Evolutionary conservation across 2,329 filamentous ascomycete genomes (phyloP).

Genomic region (Fusarium sp.): DNA sequence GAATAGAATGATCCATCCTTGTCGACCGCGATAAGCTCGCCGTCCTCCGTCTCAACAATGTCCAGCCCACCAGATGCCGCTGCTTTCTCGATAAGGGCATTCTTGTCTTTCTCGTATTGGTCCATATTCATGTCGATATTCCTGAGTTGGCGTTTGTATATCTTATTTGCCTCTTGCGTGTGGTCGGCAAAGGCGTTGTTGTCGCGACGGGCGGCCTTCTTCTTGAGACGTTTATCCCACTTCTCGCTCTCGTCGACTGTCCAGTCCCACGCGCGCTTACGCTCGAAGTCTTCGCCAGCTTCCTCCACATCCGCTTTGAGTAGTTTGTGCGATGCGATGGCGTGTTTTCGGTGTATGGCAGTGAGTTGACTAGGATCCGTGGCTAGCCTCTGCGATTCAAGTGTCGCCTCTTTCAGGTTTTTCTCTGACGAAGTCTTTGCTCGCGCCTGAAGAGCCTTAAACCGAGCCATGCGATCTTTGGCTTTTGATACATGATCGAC

Average conservation of each 20-base stretch:
- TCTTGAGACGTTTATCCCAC: constrained; percentile 92
- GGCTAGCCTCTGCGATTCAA: constrained; percentile 84
- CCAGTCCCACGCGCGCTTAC: constrained; percentile 99
- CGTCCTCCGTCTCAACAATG: constrained; percentile 95
- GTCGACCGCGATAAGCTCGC: constrained; percentile 94
- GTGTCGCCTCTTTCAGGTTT: constrained; percentile 87
- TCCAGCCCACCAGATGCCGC: constrained; percentile 88
- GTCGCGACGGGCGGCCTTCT: constrained; percentile 85
- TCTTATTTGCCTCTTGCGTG: constrained; percentile 86
- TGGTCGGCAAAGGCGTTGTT: constrained; percentile 94
- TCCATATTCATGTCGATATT: constrained; percentile 84
- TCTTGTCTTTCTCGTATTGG: constrained; percentile 89
- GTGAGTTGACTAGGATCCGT: constrained; percentile 84
- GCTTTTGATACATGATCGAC: constrained; percentile 61
- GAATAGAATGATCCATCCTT: constrained; percentile 92
- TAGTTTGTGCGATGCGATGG: constrained; percentile 91
- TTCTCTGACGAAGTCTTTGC: constrained; percentile 79
- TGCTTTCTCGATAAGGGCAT: constrained; percentile 86
- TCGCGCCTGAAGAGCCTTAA: constrained; percentile 88
- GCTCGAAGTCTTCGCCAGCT: constrained; percentile 91
- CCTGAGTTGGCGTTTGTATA: constrained; percentile 92
- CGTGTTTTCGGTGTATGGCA: constrained; percentile 86
- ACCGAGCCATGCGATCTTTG: constrained; percentile 81
- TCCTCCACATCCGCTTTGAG: constrained; percentile 92
- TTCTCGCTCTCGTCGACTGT: constrained; percentile 93